Conservation (phyloP, 139 green algal species). For the Astrephomene gubernaculifera region DNA sequence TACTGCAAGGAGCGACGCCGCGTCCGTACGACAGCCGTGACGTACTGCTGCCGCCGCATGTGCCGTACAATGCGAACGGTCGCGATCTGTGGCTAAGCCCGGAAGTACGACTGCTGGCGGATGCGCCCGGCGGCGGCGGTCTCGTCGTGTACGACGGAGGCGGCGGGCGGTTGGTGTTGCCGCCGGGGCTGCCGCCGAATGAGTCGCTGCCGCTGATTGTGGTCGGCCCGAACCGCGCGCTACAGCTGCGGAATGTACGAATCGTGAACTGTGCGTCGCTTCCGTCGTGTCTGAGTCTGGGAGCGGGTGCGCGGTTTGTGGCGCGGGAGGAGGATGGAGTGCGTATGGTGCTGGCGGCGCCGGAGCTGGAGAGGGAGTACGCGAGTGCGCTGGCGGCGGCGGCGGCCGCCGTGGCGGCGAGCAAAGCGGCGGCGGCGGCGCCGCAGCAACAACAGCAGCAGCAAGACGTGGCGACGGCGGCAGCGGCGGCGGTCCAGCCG, state of each 20-base stretch:
- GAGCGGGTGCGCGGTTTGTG: conserved; percentile 62
- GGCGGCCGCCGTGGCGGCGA: neutral
- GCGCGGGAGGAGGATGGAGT: conserved; percentile 63
- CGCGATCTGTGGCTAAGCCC: conserved; percentile 87
- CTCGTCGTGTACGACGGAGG: conserved; percentile 79
- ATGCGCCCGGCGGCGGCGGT: conserved; percentile 61
- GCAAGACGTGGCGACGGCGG: neutral
- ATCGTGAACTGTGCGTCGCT: conserved; percentile 81
- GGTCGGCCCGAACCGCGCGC: conserved; percentile 75
- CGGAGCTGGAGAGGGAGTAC: conserved; percentile 17
- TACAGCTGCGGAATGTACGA: conserved; percentile 85
- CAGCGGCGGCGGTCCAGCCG: neutral
- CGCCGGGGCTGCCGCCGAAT: conserved; percentile 58
- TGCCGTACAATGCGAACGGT: neutral
- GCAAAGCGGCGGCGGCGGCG: neutral
- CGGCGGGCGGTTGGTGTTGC: conserved; percentile 74
- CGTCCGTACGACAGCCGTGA: conserved; percentile 30
- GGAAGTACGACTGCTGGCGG: conserved; percentile 86
- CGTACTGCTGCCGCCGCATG: conserved; percentile 1
- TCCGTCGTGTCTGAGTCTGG: conserved; percentile 74
- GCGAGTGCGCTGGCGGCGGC: neutral
- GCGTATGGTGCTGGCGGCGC: conserved; percentile 37
- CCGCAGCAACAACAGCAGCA: neutral
- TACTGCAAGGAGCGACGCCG: conserved; percentile 47
- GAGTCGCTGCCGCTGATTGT: conserved; percentile 88